A percentile compares a stretch with the other conserved stretches of the same genome.
These are phyloP conservation scores for Sugiyamaella sp. DNA, from an alignment of 1,139 yeast genomes.

Conservation along the genomic window DNA sequence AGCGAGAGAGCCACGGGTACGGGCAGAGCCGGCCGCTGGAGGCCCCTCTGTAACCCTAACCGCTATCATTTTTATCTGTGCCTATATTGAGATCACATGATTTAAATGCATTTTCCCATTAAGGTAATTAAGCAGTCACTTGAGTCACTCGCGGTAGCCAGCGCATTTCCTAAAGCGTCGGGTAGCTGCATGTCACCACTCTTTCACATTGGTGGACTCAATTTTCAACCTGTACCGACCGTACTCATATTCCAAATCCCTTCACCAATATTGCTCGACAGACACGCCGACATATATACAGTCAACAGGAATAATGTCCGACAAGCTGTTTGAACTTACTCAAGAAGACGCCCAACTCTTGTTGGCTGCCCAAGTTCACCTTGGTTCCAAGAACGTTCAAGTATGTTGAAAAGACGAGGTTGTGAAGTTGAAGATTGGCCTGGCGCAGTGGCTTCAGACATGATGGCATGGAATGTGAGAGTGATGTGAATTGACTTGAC, in stretches of 20 bases:
- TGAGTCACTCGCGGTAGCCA: neutral
- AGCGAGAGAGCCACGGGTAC: neutral
- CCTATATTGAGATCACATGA: slow-evolving; percentile 1
- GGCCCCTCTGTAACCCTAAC: neutral
- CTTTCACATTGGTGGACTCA: slow-evolving; percentile 16
- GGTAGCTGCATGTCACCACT: slow-evolving; percentile 7
- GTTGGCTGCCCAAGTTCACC: slow-evolving; percentile 99
- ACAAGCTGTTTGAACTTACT: slow-evolving; percentile 79
- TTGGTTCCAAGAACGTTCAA: slow-evolving; percentile 99
- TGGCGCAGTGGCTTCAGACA: too few relatives aligned
- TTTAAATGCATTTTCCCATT: neutral
- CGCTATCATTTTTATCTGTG: neutral
- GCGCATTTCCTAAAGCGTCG: neutral
- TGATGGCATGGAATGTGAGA: too few relatives aligned
- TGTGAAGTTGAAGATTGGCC: slow-evolving; percentile 50
- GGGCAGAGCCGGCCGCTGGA: neutral
- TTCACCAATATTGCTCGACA: slow-evolving; percentile 20
- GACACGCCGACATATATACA: slow-evolving; percentile 19
- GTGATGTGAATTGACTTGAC: too few relatives aligned
- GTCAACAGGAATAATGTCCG: slow-evolving; percentile 55
- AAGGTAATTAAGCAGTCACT: slow-evolving; percentile 11
- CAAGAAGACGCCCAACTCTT: slow-evolving; percentile 99
- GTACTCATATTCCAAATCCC: slow-evolving; percentile 15
- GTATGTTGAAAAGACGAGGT: slow-evolving; percentile 16
- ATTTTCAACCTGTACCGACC: slow-evolving; percentile 9